Evolutionary conservation across 2,329 filamentous ascomycete species (phyloP), one percentile per base, ranked within the genome.

Genomic region (Pseudogymnoascus sp.): DNA sequence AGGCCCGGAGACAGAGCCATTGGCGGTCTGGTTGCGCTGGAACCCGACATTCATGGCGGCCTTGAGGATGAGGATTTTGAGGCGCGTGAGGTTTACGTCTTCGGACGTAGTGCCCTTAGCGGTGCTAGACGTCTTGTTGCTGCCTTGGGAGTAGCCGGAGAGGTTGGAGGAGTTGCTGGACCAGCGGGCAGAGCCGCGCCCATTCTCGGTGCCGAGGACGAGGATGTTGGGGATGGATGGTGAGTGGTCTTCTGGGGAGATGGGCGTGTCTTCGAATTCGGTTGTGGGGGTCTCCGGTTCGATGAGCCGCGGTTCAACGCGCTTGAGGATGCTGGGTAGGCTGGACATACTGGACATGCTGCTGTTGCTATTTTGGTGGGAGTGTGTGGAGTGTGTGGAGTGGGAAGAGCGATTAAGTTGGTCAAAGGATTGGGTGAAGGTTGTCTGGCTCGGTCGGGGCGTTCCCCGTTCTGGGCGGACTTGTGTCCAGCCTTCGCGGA

Each of bases 281-380:
- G 93, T 98, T 0, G 93, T 93, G 0, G 93, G 93, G 0, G 93
- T 98, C 76, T 98, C 93, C 0, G 93, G 93, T 4, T 87, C 82
- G 1, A 78, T 76, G 2, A 68, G 69, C 61, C 64, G 65, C 37
- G 65, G 67, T 71, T 71, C 68, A 79, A 73, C 72, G 78, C 78
- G 78, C 64, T 84, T 78, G 19, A 74, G 70, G 8, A 78, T 67
- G 60, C 79, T 79, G 69, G 82, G 82, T 43, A 81, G 74, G 68
- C 81, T 84, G 40, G 14, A 82, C 83, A 63, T 78, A 76, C 16
- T 67, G 33, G 66, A 70, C 12, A 67, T 69, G 1, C 67, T 66
- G 46, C 71, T 68, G 50, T 66, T 69, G 12, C 66, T 65, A 16
- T 53, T 61, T 16, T 43, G 12, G 40, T 41, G 60, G 14, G 37